phyloP scores from a whole-genome alignment of 2,329 filamentous ascomycete species.

The Curvularia eragrostidis region DNA sequence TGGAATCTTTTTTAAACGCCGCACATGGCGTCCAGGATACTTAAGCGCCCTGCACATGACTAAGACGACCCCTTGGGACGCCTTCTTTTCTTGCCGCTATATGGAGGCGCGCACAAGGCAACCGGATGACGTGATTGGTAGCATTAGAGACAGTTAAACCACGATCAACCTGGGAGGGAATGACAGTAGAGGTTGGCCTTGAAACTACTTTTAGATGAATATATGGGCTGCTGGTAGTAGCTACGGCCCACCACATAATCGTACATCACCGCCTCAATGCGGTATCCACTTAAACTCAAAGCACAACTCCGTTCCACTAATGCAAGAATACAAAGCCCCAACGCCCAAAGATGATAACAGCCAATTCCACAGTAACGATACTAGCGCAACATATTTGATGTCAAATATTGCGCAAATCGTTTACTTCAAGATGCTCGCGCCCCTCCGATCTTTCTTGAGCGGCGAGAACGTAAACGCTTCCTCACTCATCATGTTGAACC shows the following conservation, averaged over 20 bases:
- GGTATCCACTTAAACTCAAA: neutral
- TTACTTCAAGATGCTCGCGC: conserved; percentile 37
- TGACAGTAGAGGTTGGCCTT: neutral
- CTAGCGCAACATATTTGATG: neutral
- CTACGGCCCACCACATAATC: neutral
- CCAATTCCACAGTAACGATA: neutral
- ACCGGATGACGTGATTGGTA: neutral
- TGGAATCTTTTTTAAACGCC: conserved; percentile 5
- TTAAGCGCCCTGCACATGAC: conserved; percentile 8
- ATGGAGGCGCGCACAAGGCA: neutral
- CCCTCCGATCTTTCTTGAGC: conserved; percentile 50
- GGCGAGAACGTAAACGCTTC: conserved; percentile 51
- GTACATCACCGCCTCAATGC: neutral
- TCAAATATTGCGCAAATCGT: neutral
- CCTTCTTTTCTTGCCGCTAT: neutral
- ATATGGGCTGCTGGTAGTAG: neutral
- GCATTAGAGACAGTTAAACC: neutral
- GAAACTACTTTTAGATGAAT: neutral
- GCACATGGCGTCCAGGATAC: conserved; percentile 7
- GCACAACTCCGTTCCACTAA: neutral
- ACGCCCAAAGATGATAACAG: neutral
- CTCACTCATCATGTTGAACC: conserved; percentile 46
- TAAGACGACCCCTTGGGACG: neutral
- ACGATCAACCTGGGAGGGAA: neutral
- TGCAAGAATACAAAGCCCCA: neutral